Percentiles rank a stretch among this genome's conserved stretches.
Evolutionary conservation across 2,329 filamentous ascomycete species (phyloP).

Genomic region (Phoma herbarum): DNA sequence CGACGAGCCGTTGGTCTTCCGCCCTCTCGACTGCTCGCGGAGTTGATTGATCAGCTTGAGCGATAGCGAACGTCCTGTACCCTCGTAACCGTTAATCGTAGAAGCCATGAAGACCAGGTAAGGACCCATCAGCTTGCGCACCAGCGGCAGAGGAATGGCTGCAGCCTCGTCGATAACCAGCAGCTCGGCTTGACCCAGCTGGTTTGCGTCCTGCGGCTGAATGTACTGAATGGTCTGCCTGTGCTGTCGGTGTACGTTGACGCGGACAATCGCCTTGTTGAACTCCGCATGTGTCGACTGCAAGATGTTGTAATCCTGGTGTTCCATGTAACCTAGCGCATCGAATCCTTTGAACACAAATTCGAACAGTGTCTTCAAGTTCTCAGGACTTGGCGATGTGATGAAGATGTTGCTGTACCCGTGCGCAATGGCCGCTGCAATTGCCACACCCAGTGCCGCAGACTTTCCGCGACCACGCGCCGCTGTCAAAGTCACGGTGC

Average conservation of each 20-base stretch:
- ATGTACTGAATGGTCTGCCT: slow-evolving; percentile 99
- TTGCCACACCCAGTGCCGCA: slow-evolving; percentile 90
- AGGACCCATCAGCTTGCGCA: slow-evolving; percentile 92
- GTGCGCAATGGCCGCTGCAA: slow-evolving; percentile 92
- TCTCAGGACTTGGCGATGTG: slow-evolving; percentile 96
- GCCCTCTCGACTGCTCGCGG: slow-evolving; percentile 84
- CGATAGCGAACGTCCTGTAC: slow-evolving; percentile 91
- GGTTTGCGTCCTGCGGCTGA: slow-evolving; percentile 93
- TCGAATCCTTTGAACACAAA: slow-evolving; percentile 99
- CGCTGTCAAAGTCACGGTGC: slow-evolving; percentile 91
- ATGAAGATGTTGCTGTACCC: slow-evolving; percentile 99
- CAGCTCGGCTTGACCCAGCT: slow-evolving; percentile 92
- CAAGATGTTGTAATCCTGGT: slow-evolving; percentile 96
- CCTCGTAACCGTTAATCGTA: slow-evolving; percentile 98
- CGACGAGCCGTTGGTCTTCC: slow-evolving; percentile 61
- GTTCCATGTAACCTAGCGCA: slow-evolving; percentile 89
- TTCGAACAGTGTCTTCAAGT: slow-evolving; percentile 97
- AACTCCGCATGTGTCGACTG: slow-evolving; percentile 98
- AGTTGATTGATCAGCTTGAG: slow-evolving; percentile 97
- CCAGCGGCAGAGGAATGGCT: slow-evolving; percentile 91
- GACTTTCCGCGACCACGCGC: slow-evolving; percentile 97
- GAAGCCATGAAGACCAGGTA: slow-evolving; percentile 99
- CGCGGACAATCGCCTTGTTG: slow-evolving; percentile 97
- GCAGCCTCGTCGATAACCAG: slow-evolving; percentile 97
- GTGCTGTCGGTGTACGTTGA: slow-evolving; percentile 94